phyloP scores from a whole-genome alignment of 106 monocot species.

The Apostasia shenzhenica region DNA sequence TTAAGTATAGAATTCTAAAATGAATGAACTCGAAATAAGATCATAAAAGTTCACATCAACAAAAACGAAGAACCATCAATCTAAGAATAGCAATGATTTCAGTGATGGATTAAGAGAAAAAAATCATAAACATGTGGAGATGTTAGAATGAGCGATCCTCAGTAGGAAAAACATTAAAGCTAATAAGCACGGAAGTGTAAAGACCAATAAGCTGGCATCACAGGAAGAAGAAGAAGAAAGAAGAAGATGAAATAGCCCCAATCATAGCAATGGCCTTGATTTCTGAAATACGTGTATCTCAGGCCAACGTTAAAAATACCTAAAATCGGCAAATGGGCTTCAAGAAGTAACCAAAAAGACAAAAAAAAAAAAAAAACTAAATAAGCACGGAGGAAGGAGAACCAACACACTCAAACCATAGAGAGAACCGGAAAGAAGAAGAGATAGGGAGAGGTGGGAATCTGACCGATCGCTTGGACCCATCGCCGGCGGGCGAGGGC shows the following conservation, averaged over 20 bases:
- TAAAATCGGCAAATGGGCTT: background rate
- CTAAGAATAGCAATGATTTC: too few species aligned
- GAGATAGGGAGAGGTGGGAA: background rate
- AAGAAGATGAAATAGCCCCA: too few species aligned
- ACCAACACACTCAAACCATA: background rate
- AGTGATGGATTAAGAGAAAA: background rate
- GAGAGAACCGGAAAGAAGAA: background rate
- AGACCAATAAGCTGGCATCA: too few species aligned
- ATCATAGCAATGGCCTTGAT: too few species aligned
- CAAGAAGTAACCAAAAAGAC: background rate
- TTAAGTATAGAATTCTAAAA: too few species aligned
- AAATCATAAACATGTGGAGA: background rate
- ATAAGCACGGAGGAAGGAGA: background rate
- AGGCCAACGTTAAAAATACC: background rate
- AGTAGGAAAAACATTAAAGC: too few species aligned
- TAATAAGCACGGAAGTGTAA: too few species aligned
- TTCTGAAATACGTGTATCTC: background rate
- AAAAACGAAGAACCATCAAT: too few species aligned
- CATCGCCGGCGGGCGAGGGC: conserved; percentile 63
- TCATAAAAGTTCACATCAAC: too few species aligned
- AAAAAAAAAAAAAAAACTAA: background rate
- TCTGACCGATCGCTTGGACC: conserved; percentile 58
- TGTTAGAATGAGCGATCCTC: background rate
- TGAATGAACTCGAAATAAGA: too few species aligned
- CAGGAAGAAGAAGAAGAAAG: too few species aligned